These are phyloP conservation scores for Lablab purpureus DNA, from an alignment of 306 rosid genomes.

Conservation along the genomic window DNA sequence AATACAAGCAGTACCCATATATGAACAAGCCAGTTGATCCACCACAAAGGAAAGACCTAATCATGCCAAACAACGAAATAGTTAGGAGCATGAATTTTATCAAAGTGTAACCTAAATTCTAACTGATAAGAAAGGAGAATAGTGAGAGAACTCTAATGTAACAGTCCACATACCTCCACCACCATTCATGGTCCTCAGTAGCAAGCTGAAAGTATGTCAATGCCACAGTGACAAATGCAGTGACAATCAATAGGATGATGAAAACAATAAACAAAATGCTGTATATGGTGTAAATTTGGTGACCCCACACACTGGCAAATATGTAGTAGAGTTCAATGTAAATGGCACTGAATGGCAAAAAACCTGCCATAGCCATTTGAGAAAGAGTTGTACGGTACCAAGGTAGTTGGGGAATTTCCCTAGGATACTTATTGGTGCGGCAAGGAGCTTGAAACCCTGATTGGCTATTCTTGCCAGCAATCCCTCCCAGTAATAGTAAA, in stretches of 20 bases:
- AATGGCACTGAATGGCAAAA: constrained; percentile 60
- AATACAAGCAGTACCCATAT: constrained; percentile 57
- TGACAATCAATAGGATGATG: constrained; percentile 63
- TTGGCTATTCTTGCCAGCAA: constrained; percentile 59
- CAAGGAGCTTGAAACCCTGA: constrained; percentile 61
- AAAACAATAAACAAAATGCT: constrained; percentile 56
- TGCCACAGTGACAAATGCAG: constrained; percentile 63
- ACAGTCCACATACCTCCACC: constrained; percentile 61
- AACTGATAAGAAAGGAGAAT: constrained; percentile 3
- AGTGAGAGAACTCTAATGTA: background rate
- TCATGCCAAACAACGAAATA: constrained; percentile 22
- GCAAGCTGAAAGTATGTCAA: constrained; percentile 69
- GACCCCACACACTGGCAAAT: constrained; percentile 65
- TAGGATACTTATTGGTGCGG: constrained; percentile 58
- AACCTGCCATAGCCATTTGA: constrained; percentile 65
- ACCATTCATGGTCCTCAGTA: constrained; percentile 70
- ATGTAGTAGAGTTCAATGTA: constrained; percentile 60
- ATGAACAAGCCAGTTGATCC: constrained; percentile 70
- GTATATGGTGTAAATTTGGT: constrained; percentile 55
- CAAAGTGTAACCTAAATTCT: background rate
- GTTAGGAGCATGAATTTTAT: constrained; percentile 15
- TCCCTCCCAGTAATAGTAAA: constrained; percentile 58
- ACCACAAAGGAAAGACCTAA: constrained; percentile 63
- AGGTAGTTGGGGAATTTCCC: constrained; percentile 60
- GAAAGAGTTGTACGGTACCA: constrained; percentile 57